These are phyloP conservation scores for Vaccinium vitisidaea DNA, from an alignment of 148 eudicot species.

Conservation along the genomic window DNA sequence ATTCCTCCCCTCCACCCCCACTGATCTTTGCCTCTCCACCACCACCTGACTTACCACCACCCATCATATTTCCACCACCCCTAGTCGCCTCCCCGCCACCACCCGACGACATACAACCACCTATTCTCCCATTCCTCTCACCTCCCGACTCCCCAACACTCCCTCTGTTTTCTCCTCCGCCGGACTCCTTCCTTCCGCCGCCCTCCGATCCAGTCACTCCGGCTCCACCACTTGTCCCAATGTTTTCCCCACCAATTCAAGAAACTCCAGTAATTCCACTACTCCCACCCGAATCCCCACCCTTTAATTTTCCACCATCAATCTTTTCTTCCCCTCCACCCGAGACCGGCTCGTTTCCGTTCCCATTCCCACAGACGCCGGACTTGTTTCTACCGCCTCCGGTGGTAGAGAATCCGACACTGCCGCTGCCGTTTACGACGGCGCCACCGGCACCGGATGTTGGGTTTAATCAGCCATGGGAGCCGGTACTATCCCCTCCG, in stretches of 20 bases:
- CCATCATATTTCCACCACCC: constrained; percentile 14
- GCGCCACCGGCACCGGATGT: constrained; percentile 15
- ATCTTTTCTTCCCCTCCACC: constrained; percentile 10
- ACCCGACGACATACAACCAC: not conserved
- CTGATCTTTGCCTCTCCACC: constrained; percentile 10
- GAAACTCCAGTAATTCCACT: constrained; percentile 9
- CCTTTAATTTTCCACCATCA: constrained; percentile 1
- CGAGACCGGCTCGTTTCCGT: not conserved
- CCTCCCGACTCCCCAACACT: constrained; percentile 19
- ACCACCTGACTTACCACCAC: constrained; percentile 11
- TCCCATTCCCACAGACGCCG: constrained; percentile 26
- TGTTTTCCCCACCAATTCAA: constrained; percentile 21
- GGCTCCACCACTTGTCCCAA: constrained; percentile 19
- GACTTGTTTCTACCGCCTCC: constrained; percentile 28
- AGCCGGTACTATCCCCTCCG: constrained; percentile 13
- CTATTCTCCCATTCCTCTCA: constrained; percentile 20
- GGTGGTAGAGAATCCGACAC: not conserved
- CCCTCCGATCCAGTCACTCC: constrained; percentile 10
- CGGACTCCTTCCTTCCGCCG: constrained; percentile 18
- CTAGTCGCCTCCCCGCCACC: constrained; percentile 18
- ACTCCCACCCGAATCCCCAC: constrained; percentile 6
- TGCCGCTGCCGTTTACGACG: constrained; percentile 21
- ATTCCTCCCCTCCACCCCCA: not conserved
- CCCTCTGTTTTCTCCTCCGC: constrained; percentile 14
- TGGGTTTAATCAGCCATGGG: constrained; percentile 2